These are phyloP conservation scores for Mycena galopus DNA, from an alignment of 768 basidiomycete species.

Conservation along the genomic window DNA sequence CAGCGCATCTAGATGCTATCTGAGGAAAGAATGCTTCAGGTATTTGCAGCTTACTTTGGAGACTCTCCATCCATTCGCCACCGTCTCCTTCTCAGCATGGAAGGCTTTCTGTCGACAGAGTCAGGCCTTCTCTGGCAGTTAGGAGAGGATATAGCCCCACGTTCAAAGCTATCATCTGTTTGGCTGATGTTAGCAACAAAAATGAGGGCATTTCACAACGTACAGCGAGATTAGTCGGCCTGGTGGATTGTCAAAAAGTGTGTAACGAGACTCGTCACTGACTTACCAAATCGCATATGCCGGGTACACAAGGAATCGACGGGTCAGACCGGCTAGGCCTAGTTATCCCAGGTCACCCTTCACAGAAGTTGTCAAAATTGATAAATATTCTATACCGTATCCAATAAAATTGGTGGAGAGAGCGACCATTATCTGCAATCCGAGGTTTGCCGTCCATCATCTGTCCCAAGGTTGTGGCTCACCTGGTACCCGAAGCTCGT, in stretches of 20 bases:
- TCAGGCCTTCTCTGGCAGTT: background rate
- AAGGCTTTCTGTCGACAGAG: slow-evolving; percentile 55
- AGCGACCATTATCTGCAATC: slow-evolving; percentile 51
- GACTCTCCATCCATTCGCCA: slow-evolving; percentile 38
- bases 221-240: background rate
- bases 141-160: background rate
- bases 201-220: background rate
- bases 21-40: slow-evolving; percentile 20
- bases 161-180: background rate
- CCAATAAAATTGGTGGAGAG: slow-evolving; percentile 62
- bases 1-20: slow-evolving; percentile 39
- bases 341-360: too few relatives aligned
- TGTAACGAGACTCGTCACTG: slow-evolving; percentile 37
- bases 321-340: slow-evolving; percentile 62
- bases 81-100: slow-evolving; percentile 48
- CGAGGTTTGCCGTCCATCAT: too few relatives aligned
- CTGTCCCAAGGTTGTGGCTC: too few relatives aligned
- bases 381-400: too few relatives aligned
- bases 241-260: background rate
- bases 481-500: slow-evolving; percentile 55
- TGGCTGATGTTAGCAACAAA: background rate
- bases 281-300: slow-evolving; percentile 70
- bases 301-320: slow-evolving; percentile 71
- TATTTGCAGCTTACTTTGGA: slow-evolving; percentile 23
- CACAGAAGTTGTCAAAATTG: too few relatives aligned